Evolutionary conservation across 306 rosid genomes (phyloP), one percentile per base, ranked within the genome.

Genomic region (Lablab purpureus): DNA sequence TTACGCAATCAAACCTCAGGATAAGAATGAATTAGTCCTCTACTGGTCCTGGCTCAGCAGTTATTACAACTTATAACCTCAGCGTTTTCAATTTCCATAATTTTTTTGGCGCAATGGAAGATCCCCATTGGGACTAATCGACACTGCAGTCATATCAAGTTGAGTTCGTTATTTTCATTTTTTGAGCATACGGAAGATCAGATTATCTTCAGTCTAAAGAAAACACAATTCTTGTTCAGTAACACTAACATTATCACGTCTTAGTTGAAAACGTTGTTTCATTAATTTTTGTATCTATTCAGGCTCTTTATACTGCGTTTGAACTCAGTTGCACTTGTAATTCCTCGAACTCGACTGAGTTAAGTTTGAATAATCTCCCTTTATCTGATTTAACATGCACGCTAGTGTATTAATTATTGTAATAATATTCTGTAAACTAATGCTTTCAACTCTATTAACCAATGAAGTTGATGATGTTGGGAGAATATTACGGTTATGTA

Each of bases 111-210:
- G 7, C 19, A 47, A 55, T 51, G 36, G 43, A 81, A 56, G 68
- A 36, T 78, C 56, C 32, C 21, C 62, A 3, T 47, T 37, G 10
- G 78, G 19, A 52, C 46, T 63, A 32, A 10, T 63, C 2, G 25
- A 3, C 25, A 34, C 32, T 34, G 25, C 15, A 34, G 4, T 76
- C 73, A 47, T 64, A 21, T 54, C 34, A 40, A 40, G 13, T 76
- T 49, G 40, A 72, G 71, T 74, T 68, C 43, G n/a, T 52, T 56
- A 37, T 71, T 62, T 82, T 46, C 81, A 25, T 22, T 82, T n/a
- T 51, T 60, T 68, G 43, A 43, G 21, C 40, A 59, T 40, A 64
- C 51, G 52, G 78, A 59, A 56, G 66, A 62, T 7, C 74, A 46
- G 37, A 63, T 41, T 28, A 49, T 32, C 71, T 19, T 32, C 13